These are phyloP conservation scores for Aspergillus melleus DNA, from an alignment of 2,329 filamentous ascomycete genomes.

Conservation along the genomic window DNA sequence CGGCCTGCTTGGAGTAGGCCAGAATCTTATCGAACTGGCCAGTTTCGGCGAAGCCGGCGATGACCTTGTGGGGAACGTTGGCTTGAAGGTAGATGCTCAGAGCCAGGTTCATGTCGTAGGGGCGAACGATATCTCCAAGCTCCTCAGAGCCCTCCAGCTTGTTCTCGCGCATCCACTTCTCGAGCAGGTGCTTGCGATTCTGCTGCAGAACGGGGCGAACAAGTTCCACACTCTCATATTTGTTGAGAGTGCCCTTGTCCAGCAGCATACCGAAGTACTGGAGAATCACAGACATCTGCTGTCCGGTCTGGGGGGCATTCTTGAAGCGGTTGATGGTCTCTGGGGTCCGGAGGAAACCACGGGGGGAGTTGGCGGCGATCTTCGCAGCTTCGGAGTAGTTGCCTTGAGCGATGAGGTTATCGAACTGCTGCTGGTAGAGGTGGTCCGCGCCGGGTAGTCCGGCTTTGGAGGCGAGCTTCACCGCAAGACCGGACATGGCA, in stretches of 20 bases:
- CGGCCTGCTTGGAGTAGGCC: constrained; percentile 78
- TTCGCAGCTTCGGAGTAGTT: constrained; percentile 89
- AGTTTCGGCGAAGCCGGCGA: constrained; percentile 91
- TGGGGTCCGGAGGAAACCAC: constrained; percentile 89
- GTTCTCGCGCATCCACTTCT: constrained; percentile 97
- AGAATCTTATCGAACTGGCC: constrained; percentile 97
- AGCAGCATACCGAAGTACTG: constrained; percentile 98
- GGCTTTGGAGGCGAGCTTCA: constrained; percentile 93
- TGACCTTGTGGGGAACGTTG: constrained; percentile 88
- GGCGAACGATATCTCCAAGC: constrained; percentile 88
- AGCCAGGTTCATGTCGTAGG: constrained; percentile 85
- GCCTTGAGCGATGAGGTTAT: constrained; percentile 76
- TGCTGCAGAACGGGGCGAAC: constrained; percentile 90
- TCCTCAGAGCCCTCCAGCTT: constrained; percentile 97
- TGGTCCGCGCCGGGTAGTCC: constrained; percentile 92
- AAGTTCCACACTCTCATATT: constrained; percentile 90
- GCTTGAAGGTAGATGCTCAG: constrained; percentile 88
- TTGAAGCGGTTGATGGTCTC: constrained; percentile 98
- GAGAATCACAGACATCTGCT: constrained; percentile 88
- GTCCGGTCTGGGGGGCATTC: constrained; percentile 66
- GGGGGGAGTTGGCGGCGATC: constrained; percentile 92
- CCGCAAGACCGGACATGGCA: constrained; percentile 86
- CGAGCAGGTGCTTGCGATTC: constrained; percentile 90
- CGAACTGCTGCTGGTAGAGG: constrained; percentile 89
- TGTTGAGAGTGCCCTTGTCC: constrained; percentile 91